Percentiles rank a stretch among this genome's conserved stretches.
These are phyloP conservation scores for Nyssa sinensis DNA, from an alignment of 148 eudicot genomes.

Conservation along the genomic window DNA sequence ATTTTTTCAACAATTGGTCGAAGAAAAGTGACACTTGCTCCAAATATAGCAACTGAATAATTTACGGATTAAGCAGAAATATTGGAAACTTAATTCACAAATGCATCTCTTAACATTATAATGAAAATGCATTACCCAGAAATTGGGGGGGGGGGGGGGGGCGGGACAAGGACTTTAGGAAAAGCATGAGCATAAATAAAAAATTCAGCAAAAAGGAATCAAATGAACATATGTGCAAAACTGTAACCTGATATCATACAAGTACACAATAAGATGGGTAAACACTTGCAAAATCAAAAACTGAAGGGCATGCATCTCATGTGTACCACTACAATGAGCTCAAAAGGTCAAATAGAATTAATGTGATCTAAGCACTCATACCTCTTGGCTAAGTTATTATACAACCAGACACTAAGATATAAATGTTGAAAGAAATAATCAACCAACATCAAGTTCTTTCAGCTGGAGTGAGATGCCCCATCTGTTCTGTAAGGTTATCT, in stretches of 20 bases:
- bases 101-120: too few relatives aligned
- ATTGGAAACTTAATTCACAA: too few relatives aligned
- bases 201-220: neutral
- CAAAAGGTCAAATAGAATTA: slow-evolving; percentile 3
- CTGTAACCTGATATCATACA: neutral
- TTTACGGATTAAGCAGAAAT: too few relatives aligned
- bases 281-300: neutral
- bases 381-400: slow-evolving; percentile 6
- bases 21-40: too few relatives aligned
- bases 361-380: slow-evolving; percentile 7
- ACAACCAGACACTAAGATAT: neutral
- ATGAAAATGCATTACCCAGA: neutral
- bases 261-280: neutral
- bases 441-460: slow-evolving; percentile 21
- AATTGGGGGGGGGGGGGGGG: too few relatives aligned
- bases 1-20: too few relatives aligned
- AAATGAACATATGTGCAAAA: neutral
- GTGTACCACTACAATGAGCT: slow-evolving; percentile 5
- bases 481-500: slow-evolving; percentile 31
- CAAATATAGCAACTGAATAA: too few relatives aligned
- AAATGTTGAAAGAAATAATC: neutral
- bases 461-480: slow-evolving; percentile 36
- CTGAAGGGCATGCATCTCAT: neutral
- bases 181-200: neutral
- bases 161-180: neutral